Conservation (phyloP, 331 rosid species). For the Quercus tomentella region DNA sequence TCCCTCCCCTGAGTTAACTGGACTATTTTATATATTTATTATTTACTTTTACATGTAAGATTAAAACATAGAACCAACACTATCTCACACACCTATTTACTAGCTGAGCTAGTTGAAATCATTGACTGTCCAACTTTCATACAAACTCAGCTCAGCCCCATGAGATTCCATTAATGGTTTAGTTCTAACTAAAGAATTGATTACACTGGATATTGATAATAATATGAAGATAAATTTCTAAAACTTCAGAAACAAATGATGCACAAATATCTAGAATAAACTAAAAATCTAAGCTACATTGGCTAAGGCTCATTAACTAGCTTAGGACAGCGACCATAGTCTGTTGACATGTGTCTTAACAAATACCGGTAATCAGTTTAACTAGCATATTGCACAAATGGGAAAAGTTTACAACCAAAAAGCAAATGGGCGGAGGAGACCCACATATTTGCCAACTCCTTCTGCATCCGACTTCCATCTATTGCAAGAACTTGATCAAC, state of each 20-base stretch:
- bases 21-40: neutral
- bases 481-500: constrained; percentile 53
- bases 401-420: neutral
- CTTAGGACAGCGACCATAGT: neutral
- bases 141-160: neutral
- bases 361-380: neutral
- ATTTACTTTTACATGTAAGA: neutral
- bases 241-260: neutral
- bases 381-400: neutral
- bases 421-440: constrained; percentile 27
- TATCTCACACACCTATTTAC: neutral
- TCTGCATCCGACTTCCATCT: constrained; percentile 66
- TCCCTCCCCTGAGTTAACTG: neutral
- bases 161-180: neutral
- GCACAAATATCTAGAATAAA: neutral
- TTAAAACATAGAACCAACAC: neutral
- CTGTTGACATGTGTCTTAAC: neutral
- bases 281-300: neutral
- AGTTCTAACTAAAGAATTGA: neutral
- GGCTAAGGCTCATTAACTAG: neutral
- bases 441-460: constrained; percentile 70
- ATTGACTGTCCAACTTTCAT: neutral
- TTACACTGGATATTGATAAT: neutral
- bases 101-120: neutral
- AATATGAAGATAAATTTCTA: neutral